Evolutionary conservation across 495 filamentous ascomycete species (phyloP), one percentile per base, ranked within the genome.

Genomic region (Aspergillus wentii): DNA sequence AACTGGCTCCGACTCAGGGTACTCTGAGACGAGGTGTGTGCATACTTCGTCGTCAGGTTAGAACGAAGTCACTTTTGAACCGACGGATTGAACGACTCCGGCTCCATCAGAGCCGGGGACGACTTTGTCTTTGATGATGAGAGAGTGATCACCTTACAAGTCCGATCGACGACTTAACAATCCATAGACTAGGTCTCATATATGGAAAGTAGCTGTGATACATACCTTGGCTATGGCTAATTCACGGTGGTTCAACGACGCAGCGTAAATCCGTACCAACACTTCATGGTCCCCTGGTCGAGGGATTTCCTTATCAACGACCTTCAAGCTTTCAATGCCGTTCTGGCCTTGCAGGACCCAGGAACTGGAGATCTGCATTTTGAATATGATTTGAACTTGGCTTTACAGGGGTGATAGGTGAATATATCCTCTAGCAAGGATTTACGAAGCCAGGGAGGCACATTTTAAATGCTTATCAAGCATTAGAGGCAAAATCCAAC

Each of bases 161-260:
- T n/a, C n/a, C n/a, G n/a, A n/a, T n/a, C n/a, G 65, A 67, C 15
- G 70, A 49, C 17, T 50, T 47, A 5, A 5, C 28, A 14, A 6
- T 5, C 8, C 8, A 27, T 17, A 5, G 20, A 10, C 17, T 4
- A 13, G 16, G 17, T 17, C 4, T 27, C 10, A 11, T 9, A 8
- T 2, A 33, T 11, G 13, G 14, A 21, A 14, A 13, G 25, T 2
- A 7, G 5, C 16, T 27, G 3, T 15, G 18, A 17, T 27, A 28
- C 28, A n/a, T 61, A 72, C 75, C 57, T 61, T 66, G 8, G 79
- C 69, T 34, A 88, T 83, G 41, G 78, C 70, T 31, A 86, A 56
- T 44, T 88, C 83, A 33, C 85, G 73, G 61, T 79, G 87, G 59
- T 89, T 87, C 33, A 89, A 64, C 0, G 83, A 85, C 3, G 74